phyloP scores from a whole-genome alignment of 768 basidiomycete species.

The Gautieria morchelliformis region DNA sequence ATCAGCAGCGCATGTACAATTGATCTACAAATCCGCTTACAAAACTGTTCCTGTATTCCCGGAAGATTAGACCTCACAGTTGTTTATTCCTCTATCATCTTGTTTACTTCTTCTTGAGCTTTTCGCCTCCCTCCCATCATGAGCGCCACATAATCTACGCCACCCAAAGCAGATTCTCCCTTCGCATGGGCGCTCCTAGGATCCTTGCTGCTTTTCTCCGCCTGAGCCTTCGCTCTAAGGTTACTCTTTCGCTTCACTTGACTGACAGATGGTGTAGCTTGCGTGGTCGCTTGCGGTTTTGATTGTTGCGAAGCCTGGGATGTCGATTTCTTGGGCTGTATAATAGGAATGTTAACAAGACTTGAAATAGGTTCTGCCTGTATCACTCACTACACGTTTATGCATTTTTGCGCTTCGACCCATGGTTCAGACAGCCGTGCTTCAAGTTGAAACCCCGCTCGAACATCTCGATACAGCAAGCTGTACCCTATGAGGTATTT shows the following conservation, averaged over 20 bases:
- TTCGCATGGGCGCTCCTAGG: background rate
- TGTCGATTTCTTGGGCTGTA: background rate
- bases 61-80: background rate
- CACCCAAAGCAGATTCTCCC: conserved; percentile 48
- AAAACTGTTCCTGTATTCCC: too few species aligned
- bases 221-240: conserved; percentile 10
- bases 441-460: background rate
- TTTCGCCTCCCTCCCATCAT: conserved; percentile 64
- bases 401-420: conserved; percentile 60
- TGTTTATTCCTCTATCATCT: conserved; percentile 25
- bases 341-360: background rate
- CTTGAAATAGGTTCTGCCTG: background rate
- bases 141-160: conserved; percentile 67
- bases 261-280: background rate
- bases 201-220: background rate
- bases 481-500: too few species aligned
- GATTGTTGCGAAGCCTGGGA: conserved; percentile 1
- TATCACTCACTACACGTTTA: conserved; percentile 43
- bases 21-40: too few species aligned
- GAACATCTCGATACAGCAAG: background rate
- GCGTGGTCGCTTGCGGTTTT: background rate
- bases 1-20: too few species aligned
- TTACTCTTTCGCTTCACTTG: conserved; percentile 9
- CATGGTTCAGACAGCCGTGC: conserved; percentile 13
- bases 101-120: conserved; percentile 56